Evolutionary conservation across 2,329 filamentous ascomycete species (phyloP).

Genomic region (Aspergillus pseudoterreus): DNA sequence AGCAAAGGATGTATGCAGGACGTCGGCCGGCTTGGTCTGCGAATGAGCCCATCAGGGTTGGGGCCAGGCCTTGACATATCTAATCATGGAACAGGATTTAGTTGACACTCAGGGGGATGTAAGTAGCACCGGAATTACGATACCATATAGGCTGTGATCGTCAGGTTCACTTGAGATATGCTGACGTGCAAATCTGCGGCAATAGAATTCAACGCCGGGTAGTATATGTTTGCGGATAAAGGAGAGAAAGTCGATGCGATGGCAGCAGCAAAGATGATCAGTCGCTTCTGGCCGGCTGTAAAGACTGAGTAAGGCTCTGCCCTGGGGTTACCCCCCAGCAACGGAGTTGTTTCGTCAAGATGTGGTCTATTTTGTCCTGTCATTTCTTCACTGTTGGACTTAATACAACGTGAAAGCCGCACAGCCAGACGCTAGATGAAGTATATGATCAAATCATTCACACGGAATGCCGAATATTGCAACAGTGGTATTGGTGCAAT

Average conservation of each 20-base stretch:
- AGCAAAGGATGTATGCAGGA: conserved; percentile 46
- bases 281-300: conserved; percentile 28
- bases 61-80: conserved; percentile 51
- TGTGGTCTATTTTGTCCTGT: too few species aligned
- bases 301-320: conserved; percentile 28
- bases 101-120: neutral
- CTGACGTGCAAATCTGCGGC: conserved; percentile 27
- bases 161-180: conserved; percentile 23
- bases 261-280: conserved; percentile 37
- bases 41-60: conserved; percentile 46
- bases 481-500: too few species aligned
- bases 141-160: conserved; percentile 34
- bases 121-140: too few species aligned
- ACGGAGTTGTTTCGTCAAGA: conserved; percentile 12
- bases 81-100: conserved; percentile 4
- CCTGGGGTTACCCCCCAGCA: conserved; percentile 5
- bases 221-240: conserved; percentile 43
- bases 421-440: too few species aligned
- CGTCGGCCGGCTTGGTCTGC: conserved; percentile 47
- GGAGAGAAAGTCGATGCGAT: conserved; percentile 42
- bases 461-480: too few species aligned
- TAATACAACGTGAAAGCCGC: too few species aligned
- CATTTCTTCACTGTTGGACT: too few species aligned
- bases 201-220: conserved; percentile 37
- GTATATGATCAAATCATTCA: neutral